A percentile compares a stretch with the other conserved stretches of the same genome.
Evolutionary conservation across 805 yeast genomes (phyloP).

Genomic region (Candida golubevii): DNA sequence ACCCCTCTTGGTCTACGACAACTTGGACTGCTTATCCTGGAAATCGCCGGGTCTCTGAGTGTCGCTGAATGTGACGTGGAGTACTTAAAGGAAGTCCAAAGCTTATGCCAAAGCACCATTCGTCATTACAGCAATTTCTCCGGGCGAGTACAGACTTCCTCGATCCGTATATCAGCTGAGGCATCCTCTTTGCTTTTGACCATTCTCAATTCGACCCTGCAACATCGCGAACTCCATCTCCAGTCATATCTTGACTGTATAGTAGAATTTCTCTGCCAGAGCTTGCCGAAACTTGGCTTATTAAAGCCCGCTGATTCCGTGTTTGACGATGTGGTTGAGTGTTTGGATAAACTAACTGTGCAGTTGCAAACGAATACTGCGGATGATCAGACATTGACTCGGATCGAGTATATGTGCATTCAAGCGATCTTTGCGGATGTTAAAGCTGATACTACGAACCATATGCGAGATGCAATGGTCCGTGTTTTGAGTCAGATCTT

Average conservation of each 20-base stretch:
- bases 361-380: constrained; percentile 15
- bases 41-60: constrained; percentile 4
- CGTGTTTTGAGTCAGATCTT: constrained; percentile 37
- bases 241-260: constrained; percentile 42
- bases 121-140: constrained; percentile 11
- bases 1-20: constrained; percentile 6
- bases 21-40: background rate
- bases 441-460: constrained; percentile 19
- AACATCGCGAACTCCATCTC: constrained; percentile 42
- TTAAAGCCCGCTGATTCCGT: constrained; percentile 14
- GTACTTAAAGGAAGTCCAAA: constrained; percentile 20
- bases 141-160: constrained; percentile 2
- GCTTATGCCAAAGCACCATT: constrained; percentile 26
- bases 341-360: constrained; percentile 10
- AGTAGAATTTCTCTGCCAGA: constrained; percentile 34
- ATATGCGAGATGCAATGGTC: constrained; percentile 25
- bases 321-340: background rate
- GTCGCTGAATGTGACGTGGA: constrained; percentile 19
- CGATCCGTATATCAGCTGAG: constrained; percentile 23
- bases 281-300: constrained; percentile 23
- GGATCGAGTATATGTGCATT: constrained; percentile 51
- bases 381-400: constrained; percentile 52
- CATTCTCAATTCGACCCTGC: constrained; percentile 36
- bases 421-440: constrained; percentile 39
- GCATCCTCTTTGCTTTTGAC: constrained; percentile 37